Evolutionary conservation across 192 early-diverging fungal genomes (phyloP).

Genomic region (Backusella westeae): DNA sequence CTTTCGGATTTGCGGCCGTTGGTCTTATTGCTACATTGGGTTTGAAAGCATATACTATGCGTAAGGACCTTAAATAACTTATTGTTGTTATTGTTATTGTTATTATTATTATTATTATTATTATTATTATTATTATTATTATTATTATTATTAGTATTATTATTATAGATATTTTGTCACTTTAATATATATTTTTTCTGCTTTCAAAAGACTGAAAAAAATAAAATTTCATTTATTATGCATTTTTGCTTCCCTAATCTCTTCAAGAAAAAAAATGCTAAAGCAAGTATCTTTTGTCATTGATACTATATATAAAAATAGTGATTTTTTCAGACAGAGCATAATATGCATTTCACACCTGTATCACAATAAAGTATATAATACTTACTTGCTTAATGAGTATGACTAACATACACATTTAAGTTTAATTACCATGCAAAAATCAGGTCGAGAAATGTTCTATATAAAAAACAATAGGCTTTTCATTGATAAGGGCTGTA

Average conservation of each 20-base stretch:
- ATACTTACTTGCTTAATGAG: too few relatives aligned
- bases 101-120: too few relatives aligned
- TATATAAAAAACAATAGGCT: not conserved
- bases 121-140: too few relatives aligned
- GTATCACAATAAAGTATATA: too few relatives aligned
- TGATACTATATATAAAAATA: too few relatives aligned
- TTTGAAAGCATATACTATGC: constrained; percentile 31
- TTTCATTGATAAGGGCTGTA: not conserved
- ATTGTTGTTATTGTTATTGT: not conserved
- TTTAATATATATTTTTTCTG: not conserved
- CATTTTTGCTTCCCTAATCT: too few relatives aligned
- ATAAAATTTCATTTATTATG: not conserved
- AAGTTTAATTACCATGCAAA: not conserved
- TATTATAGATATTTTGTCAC: not conserved
- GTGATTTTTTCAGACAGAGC: too few relatives aligned
- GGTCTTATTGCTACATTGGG: constrained; percentile 19
- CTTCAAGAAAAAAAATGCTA: too few relatives aligned
- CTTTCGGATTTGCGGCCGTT: constrained; percentile 18
- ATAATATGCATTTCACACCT: too few relatives aligned
- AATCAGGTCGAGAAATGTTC: not conserved
- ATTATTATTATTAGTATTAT: too few relatives aligned
- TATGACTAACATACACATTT: not conserved
- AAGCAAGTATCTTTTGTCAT: too few relatives aligned
- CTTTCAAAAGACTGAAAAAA: not conserved
- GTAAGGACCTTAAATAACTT: not conserved